Base-by-base conservation (phyloP, 768 basidiomycete species). In the Coprinopsis sp. region DNA sequence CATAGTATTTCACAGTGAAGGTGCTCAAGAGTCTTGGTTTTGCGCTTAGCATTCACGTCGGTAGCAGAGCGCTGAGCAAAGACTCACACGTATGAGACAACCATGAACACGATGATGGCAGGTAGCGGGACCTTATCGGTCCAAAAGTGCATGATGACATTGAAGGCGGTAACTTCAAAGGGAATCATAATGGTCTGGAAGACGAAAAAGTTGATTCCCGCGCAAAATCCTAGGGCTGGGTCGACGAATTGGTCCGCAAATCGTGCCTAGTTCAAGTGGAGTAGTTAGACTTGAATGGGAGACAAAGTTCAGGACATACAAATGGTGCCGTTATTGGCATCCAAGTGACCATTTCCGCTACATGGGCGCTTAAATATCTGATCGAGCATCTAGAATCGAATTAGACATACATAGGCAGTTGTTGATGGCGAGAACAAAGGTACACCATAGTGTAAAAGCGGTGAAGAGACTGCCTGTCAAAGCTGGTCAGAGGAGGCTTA, bases 331-430 rank as follows among this genome's bases (percentile, higher is more conserved):
- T 79, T 53, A 89, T 81, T 4, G 87, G 87, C 4, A 86, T 85
- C 67, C 79, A 82, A n/a, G 82, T 78, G 24, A 86, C 84, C 87
- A 89, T 88, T 63, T 91, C 87, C 29, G 84, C 87, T 77, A 51
- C n/a, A n/a, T n/a, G n/a, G n/a, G n/a, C n/a, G n/a, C n/a, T n/a
- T n/a, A n/a, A n/a, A n/a, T n/a, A n/a, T n/a, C n/a, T n/a, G n/a
- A n/a, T n/a, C n/a, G n/a, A n/a, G n/a, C n/a, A n/a, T 27, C 11
- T 24, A 14, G 39, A 33, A 12, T 36, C 18, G 19, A 22, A 11
- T 24, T 19, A 33, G 3, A 58, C 70, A 18, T 49, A 72, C 69
- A 59, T 2, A 70, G 60, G 45, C 76, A 78, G 41, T 73, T 74
- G 51, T 70, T 78, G 40, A 77, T 58, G 0, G 74, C 73, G 31